These are phyloP conservation scores for Termitomyces sp. DNA, from an alignment of 768 basidiomycete species.

Conservation along the genomic window DNA sequence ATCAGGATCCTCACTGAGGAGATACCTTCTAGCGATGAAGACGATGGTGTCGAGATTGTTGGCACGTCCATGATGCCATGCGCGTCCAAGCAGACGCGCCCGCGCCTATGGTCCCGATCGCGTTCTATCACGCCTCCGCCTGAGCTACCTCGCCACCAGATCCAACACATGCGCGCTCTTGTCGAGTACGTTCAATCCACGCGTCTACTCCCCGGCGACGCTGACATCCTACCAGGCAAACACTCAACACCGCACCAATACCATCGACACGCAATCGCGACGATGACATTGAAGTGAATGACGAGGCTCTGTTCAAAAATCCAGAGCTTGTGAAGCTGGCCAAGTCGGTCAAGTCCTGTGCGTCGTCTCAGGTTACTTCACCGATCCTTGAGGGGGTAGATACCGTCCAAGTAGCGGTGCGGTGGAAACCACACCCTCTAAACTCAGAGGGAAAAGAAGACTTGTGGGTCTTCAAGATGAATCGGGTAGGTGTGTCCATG, in stretches of 20 bases:
- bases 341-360: slow-evolving; percentile 21
- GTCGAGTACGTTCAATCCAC: slow-evolving; percentile 43
- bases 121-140: slow-evolving; percentile 77
- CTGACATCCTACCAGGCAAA: slow-evolving; percentile 31
- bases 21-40: slow-evolving; percentile 18
- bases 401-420: slow-evolving; percentile 48
- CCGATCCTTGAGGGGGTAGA: slow-evolving; percentile 25
- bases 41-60: slow-evolving; percentile 34
- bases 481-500: slow-evolving; percentile 38
- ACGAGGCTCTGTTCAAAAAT: slow-evolving; percentile 45
- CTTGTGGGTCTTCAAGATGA: slow-evolving; percentile 50
- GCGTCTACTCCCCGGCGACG: neutral
- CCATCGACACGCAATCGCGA: slow-evolving; percentile 29
- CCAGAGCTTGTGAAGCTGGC: slow-evolving; percentile 62
- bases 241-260: slow-evolving; percentile 36
- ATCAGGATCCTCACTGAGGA: slow-evolving; percentile 35
- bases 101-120: slow-evolving; percentile 54
- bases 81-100: slow-evolving; percentile 34
- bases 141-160: slow-evolving; percentile 43
- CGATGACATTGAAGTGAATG: slow-evolving; percentile 35
- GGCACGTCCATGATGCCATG: slow-evolving; percentile 20
- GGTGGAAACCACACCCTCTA: slow-evolving; percentile 64
- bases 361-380: slow-evolving; percentile 20
- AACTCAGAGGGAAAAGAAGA: slow-evolving; percentile 32
- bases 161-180: slow-evolving; percentile 51